Base-by-base conservation (phyloP, 768 basidiomycete species). In the Auriscalpium microsporum region DNA sequence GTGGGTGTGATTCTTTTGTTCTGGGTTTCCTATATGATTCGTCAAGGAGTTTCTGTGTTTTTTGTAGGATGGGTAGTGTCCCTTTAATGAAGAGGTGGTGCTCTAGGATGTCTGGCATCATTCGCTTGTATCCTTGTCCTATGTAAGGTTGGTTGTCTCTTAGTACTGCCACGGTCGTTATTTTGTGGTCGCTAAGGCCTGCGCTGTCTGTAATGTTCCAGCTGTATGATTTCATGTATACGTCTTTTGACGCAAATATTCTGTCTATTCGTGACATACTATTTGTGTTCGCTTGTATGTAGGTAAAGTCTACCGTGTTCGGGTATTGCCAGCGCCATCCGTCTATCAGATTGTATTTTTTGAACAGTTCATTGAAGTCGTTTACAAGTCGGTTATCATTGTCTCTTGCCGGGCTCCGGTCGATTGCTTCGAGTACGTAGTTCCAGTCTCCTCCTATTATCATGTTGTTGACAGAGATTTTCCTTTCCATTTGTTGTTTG, bases 361-460 rank as follows among this genome's bases (percentile, higher is more conserved):
- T 10, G 33, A 44, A 28, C 23, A 36, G 5, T 8, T 38, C 46
- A 1, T n/a, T 2, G 7, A 53, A 13, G 2, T 42, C 58, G 4
- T 33, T 28, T 6, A 47, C 33, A 10, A 46, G 19, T 35, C 33
- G 9, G 1, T 48, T 13, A 0, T 54, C 19, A 40, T 77, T 72
- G 0, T 16, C 2, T 0, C 58, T 55, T 0, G 54, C 40, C 2
- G 75, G 76, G 0, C 72, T 48, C 0, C 71, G 9, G 53, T 78
- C 77, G 0, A 77, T 54, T 0, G 58, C n/a, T 1, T 74, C 71
- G 52, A 78, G 74, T 0, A 71, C 69, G 1, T 77, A 35, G 57
- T 80, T 78, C 40, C 72, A 72, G 56, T 80, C 75, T 0, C 75
- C 75, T 0, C 70, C 33, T 48, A 79, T 56, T 0, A 75, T 13